Evolutionary conservation across 2,329 filamentous ascomycete species (phyloP), one percentile per base, ranked within the genome.

Genomic region (Nothopassalora personata): DNA sequence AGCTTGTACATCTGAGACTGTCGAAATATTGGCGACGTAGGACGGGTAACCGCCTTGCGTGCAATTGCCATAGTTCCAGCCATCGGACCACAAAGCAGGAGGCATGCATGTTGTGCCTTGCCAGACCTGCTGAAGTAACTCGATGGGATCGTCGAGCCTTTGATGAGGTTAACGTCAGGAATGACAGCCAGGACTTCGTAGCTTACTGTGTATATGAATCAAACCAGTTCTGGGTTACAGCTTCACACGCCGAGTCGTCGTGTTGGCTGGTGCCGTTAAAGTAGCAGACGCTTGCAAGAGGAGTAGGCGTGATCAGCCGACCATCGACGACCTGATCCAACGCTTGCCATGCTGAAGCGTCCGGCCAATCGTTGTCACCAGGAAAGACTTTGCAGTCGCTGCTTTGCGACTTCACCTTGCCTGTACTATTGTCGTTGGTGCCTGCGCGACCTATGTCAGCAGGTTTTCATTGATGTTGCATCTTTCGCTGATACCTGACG

Each of bases 1-100:
- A 30, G 64, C 60, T 28, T 65, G 52, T 15, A 70, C 58, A 46
- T 71, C 66, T 6, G 57, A 57, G 9, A 63, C 60, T 33, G 39
- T 43, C 2, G 53, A 52, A 7, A 67, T 65, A 13, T 67, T 62
- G 58, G 69, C 64, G 15, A 67, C 67, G 56, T 68, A 68, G n/a
- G 53, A 56, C 15, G 62, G 57, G 1, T 64, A 53, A 27, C 59
- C 62, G 10, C 66, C 66, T 56, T 66, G 63, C 7, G 58, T 53
- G 36, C 64, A 67, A 13, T 61, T 60, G 53, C 43, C 43, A 46
- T 46, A 46, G 43, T 46, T 46, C 43, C 43, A 46, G 15, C 43
- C 43, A 18, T 46, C n/a, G 43, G 43, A 46, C n/a, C 19, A 46
- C n/a, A 46, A 23, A 18, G 43, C 43, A 8, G 43, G 43, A n/a